Conservation (phyloP, 306 rosid genomes). For the Alnus glutinosa region DNA sequence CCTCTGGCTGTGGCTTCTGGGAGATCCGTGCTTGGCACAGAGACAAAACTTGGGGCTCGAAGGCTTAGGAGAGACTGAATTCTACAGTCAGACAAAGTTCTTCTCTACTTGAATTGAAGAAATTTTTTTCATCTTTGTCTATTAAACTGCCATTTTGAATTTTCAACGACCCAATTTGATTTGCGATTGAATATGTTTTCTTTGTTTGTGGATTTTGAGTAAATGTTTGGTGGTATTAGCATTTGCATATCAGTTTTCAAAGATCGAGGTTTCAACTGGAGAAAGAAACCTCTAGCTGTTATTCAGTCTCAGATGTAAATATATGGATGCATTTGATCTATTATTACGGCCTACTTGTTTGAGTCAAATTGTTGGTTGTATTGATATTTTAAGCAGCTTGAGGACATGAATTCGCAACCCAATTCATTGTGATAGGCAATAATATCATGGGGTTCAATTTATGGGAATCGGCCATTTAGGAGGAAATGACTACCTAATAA, state of each 20-base stretch:
- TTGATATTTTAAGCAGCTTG: no score
- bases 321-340: neutral
- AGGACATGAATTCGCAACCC: no score
- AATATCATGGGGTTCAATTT: no score
- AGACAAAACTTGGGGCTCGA: slow-evolving; percentile 38
- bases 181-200: slow-evolving; percentile 28
- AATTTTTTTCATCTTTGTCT: no score
- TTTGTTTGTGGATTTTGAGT: slow-evolving; percentile 1
- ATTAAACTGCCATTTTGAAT: no score
- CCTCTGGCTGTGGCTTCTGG: slow-evolving; percentile 50
- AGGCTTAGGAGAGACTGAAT: slow-evolving; percentile 41
- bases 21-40: slow-evolving; percentile 32
- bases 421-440: no score
- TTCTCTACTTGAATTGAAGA: no score
- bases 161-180: neutral
- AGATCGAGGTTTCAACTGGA: neutral
- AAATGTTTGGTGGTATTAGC: neutral
- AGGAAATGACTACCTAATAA: neutral
- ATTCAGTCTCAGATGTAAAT: neutral
- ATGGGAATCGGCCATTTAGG: neutral
- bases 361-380: no score
- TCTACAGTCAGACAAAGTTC: neutral
- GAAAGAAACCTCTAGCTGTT: neutral
- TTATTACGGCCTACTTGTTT: no score
- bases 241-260: neutral